Evolutionary conservation across 164 flowering plant species (phyloP).

Genomic region (Liquidambar formosana): DNA sequence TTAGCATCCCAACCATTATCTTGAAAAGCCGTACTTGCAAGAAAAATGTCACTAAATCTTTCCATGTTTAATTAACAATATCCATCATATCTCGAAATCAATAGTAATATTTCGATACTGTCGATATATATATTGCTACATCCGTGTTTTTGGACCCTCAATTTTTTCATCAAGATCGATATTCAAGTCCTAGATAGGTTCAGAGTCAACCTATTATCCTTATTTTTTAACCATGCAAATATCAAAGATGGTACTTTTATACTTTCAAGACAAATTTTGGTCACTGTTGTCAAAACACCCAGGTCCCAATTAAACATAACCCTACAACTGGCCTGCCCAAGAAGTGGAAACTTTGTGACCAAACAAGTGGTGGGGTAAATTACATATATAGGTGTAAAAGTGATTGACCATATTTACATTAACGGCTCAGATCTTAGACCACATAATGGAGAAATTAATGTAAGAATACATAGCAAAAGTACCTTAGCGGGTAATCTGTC

Average conservation of each 20-base stretch:
- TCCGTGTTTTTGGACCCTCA: too few species aligned
- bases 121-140: too few species aligned
- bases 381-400: neutral
- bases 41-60: too few species aligned
- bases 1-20: too few species aligned
- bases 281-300: neutral
- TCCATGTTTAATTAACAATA: too few species aligned
- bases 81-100: too few species aligned
- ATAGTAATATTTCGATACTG: too few species aligned
- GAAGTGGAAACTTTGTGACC: neutral
- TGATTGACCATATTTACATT: neutral
- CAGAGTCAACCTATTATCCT: neutral
- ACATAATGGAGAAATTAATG: neutral
- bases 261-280: neutral
- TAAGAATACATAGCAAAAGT: conserved; percentile 5
- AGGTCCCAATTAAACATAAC: too few species aligned
- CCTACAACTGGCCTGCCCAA: neutral
- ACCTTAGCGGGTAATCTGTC: conserved; percentile 75
- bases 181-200: too few species aligned
- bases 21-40: too few species aligned
- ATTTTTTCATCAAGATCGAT: too few species aligned
- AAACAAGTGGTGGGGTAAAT: neutral
- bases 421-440: neutral
- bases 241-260: neutral
- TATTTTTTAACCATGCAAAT: neutral